Conservation (phyloP, 2,329 filamentous ascomycete genomes). For the Rhynchosporium secalis region DNA sequence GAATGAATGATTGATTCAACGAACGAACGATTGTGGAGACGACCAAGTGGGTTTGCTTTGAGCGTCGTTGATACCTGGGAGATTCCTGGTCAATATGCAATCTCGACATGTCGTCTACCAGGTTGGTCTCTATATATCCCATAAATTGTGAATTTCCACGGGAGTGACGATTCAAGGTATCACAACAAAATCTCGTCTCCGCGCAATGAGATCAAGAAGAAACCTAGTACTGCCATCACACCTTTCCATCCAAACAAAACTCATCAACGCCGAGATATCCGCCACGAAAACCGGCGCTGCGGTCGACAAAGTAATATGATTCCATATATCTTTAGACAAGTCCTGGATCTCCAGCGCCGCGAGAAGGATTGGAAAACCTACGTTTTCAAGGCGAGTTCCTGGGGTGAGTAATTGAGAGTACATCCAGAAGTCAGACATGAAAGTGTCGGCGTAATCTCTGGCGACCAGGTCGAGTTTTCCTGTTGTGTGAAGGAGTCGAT, state of each 20-base stretch:
- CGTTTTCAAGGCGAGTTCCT: conserved; percentile 1
- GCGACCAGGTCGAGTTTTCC: neutral
- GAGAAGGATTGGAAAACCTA: conserved; percentile 1
- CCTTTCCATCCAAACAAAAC: conserved; percentile 1
- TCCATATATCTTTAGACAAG: conserved; percentile 1
- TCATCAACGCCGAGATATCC: conserved; percentile 1
- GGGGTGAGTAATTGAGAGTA: neutral
- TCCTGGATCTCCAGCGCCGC: neutral
- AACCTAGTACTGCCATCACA: neutral
- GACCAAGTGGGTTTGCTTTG: no score
- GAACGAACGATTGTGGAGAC: no score
- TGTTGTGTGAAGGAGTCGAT: neutral
- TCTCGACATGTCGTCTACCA: no score
- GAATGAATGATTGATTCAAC: no score
- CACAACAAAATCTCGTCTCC: neutral
- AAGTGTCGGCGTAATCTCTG: neutral
- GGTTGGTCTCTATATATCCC: no score
- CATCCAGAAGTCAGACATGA: conserved; percentile 3
- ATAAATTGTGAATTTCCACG: no score
- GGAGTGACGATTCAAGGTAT: no score
- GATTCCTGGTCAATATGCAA: no score
- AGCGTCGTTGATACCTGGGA: no score
- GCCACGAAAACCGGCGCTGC: neutral
- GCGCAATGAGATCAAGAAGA: conserved; percentile 6
- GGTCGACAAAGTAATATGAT: neutral